Base-by-base conservation (phyloP, 176 grass and related monocot genomes). In the Phoenix dactylifera region DNA sequence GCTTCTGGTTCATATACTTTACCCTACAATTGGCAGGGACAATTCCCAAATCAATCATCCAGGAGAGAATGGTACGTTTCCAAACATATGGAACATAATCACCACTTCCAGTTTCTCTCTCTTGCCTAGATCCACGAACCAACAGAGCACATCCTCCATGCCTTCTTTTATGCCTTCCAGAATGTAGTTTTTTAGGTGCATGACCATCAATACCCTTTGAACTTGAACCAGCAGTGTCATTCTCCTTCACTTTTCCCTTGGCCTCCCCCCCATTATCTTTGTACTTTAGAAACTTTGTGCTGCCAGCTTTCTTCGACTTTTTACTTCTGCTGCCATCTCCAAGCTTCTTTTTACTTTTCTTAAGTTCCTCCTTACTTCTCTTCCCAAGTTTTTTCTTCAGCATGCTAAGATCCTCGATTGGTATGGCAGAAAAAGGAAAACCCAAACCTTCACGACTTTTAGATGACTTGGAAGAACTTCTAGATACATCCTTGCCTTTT, bases 41-140 rank as follows among this genome's bases (percentile, higher is more conserved):
- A 69, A 97, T 70, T 57, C 76, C 93, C 62, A 84, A 58, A 77
- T 97, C 93, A 67, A 97, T 97, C 76, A 97, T 84, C 93, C 93
- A 97, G 26, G 87, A 85, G 49, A 85, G 83, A 71, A 97, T 53
- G 15, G 93, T 97, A 49, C 84, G 72, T 69, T 75, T 97, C 83
- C 87, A 82, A 62, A 72, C 32, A 71, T 97, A 92, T 54, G 75
- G 78, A 69, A 84, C 48, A 74, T 92, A 92, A 44, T 35, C 78
- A 60, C 82, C 76, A 64, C 70, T 54, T 24, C 39, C 17, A n/a
- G 56, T 65, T 32, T 88, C 76, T 59, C 23, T 64, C 51, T 78
- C 68, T 64, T 63, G 65, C 29, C 70, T 90, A 50, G 72, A 78
- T 57, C 82, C 70, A 58, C 94, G 94, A 78, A 53, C 88, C 49